phyloP scores from a whole-genome alignment of 768 basidiomycete genomes.

The Phallus indusiatus region DNA sequence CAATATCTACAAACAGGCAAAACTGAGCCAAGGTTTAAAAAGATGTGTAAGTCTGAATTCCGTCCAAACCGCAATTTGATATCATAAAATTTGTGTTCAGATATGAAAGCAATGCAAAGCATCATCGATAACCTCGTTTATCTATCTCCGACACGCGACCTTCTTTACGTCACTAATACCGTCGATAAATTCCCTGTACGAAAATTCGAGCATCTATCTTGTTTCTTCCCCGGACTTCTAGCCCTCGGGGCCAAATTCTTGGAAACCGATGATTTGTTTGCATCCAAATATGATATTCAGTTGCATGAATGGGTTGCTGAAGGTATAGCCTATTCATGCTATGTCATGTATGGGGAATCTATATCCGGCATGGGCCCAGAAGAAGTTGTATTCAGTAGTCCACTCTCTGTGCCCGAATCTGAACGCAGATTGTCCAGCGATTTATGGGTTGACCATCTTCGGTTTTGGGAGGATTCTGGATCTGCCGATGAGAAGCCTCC shows the following conservation, averaged over 20 bases:
- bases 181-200: background rate
- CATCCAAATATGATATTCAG: constrained; percentile 7
- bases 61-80: background rate
- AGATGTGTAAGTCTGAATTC: constrained; percentile 46
- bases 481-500: constrained; percentile 12
- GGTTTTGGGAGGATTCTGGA: constrained; percentile 12
- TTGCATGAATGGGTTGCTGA: constrained; percentile 18
- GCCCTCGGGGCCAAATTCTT: constrained; percentile 13
- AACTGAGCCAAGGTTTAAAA: constrained; percentile 48
- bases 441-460: constrained; percentile 13
- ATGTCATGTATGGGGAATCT: constrained; percentile 17
- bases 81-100: constrained; percentile 22
- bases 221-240: constrained; percentile 21
- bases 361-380: constrained; percentile 17
- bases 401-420: background rate
- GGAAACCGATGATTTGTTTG: background rate
- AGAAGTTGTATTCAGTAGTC: constrained; percentile 1
- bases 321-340: constrained; percentile 20
- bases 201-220: constrained; percentile 19
- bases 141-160: constrained; percentile 15
- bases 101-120: constrained; percentile 50
- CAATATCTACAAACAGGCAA: constrained; percentile 58
- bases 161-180: constrained; percentile 16
- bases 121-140: constrained; percentile 25
- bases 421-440: background rate